Evolutionary conservation across 139 green algal genomes (phyloP).

Genomic region (Mychonastes homosphaera): DNA sequence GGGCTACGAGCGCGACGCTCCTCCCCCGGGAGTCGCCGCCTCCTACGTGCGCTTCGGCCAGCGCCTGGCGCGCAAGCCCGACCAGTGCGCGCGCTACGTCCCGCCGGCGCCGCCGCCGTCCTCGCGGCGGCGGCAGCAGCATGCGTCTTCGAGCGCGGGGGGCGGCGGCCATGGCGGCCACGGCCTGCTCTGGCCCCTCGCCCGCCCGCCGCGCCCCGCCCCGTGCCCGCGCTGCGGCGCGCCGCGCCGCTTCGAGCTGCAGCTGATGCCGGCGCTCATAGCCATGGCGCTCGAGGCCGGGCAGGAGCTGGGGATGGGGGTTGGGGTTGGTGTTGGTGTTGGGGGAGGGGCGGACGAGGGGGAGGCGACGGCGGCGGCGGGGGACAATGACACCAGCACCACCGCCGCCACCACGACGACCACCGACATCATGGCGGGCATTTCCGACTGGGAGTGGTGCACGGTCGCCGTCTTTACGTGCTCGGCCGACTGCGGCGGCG

Average conservation of each 20-base stretch:
- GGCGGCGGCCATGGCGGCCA: constrained; percentile 6
- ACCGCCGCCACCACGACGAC: too few species aligned
- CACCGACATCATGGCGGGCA: neutral
- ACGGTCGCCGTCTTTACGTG: constrained; percentile 48
- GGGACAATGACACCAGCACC: neutral
- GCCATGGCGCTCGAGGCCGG: constrained; percentile 43
- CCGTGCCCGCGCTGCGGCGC: constrained; percentile 31
- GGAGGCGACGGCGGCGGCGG: neutral
- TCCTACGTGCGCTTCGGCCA: constrained; percentile 48
- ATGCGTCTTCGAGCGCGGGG: neutral
- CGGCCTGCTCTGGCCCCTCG: constrained; percentile 32
- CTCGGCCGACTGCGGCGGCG: neutral
- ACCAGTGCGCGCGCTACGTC: constrained; percentile 43
- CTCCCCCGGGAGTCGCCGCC: too few species aligned
- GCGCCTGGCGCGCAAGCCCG: constrained; percentile 31
- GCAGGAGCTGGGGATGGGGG: constrained; percentile 20
- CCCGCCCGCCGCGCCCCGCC: constrained; percentile 1
- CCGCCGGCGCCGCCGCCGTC: neutral
- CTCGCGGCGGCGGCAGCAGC: neutral
- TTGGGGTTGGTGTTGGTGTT: neutral
- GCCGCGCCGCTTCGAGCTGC: constrained; percentile 40
- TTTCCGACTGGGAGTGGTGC: constrained; percentile 44
- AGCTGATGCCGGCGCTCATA: constrained; percentile 53
- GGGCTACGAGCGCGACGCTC: too few species aligned
- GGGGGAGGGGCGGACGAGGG: neutral